Conservation (phyloP, 2,329 filamentous ascomycete species). For the Aspergillus pseudonomiae region DNA sequence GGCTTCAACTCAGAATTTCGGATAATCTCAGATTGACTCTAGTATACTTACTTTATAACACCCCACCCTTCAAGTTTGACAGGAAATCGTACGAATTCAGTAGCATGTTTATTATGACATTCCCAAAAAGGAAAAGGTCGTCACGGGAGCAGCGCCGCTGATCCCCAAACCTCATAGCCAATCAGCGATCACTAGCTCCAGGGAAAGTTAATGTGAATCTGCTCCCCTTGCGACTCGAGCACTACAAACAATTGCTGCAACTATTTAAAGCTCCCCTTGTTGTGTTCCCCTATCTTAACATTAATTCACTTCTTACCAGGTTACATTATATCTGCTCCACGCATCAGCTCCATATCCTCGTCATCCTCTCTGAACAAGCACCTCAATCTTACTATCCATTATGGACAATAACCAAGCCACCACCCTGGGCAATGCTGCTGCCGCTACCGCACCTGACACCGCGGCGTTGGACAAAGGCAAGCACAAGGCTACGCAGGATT, state of each 20-base stretch:
- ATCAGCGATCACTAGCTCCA: constrained; percentile 14
- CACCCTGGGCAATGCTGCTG: constrained; percentile 40
- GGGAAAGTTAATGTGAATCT: constrained; percentile 18
- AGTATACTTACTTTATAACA: no score
- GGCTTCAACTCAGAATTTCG: not conserved
- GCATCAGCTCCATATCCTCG: constrained; percentile 15
- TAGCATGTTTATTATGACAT: constrained; percentile 24
- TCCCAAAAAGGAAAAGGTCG: constrained; percentile 14
- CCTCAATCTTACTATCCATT: constrained; percentile 17
- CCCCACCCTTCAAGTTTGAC: not conserved
- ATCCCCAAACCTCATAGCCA: constrained; percentile 19
- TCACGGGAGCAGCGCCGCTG: constrained; percentile 25
- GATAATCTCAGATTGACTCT: not conserved
- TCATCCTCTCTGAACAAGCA: constrained; percentile 16
- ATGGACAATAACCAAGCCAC: constrained; percentile 39
- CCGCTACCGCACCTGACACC: constrained; percentile 39
- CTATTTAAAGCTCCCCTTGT: not conserved
- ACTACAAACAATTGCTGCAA: constrained; percentile 19
- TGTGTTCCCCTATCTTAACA: constrained; percentile 21
- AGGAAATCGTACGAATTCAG: constrained; percentile 2
- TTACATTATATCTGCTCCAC: not conserved
- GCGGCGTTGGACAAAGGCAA: constrained; percentile 74
- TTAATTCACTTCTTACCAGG: not conserved
- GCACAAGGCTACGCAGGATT: constrained; percentile 68
- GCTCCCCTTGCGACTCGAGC: constrained; percentile 23